Percentiles rank a stretch among this genome's conserved stretches.
Conservation (phyloP, 2,329 filamentous ascomycete genomes). For the Fusarium temperatum region DNA sequence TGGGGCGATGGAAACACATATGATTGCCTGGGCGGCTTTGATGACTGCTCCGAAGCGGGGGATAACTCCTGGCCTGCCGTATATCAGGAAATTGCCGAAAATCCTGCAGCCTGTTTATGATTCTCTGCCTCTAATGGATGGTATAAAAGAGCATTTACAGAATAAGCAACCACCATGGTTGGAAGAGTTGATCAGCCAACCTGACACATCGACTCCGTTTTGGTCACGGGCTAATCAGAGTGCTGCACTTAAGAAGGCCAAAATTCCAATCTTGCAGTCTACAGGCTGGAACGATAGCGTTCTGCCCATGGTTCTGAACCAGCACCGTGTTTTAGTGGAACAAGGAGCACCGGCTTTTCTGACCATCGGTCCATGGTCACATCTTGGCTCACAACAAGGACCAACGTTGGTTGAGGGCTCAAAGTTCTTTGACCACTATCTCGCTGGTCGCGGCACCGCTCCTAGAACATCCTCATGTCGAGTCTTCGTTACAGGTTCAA, state of each 20-base stretch:
- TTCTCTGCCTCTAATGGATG: not conserved
- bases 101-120: not conserved
- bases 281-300: not conserved
- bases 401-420: not conserved
- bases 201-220: not conserved
- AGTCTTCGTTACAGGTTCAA: accelerated
- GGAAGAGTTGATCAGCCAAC: not conserved
- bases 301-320: not conserved
- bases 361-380: not conserved
- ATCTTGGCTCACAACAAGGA: not conserved
- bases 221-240: not conserved
- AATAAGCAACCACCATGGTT: not conserved
- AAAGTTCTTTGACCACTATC: not conserved
- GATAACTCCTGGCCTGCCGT: not conserved
- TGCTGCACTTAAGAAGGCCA: not conserved
- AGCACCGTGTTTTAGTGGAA: not conserved
- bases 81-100: not conserved
- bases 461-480: not conserved
- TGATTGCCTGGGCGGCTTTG: not conserved
- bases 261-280: not conserved
- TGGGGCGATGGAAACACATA: not conserved
- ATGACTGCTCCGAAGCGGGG: not conserved
- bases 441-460: accelerated
- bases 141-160: not conserved
- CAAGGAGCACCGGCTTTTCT: not conserved